Percentiles rank a stretch among this genome's conserved stretches.
Evolutionary conservation across 169 alveolate genomes (phyloP).

Genomic region (Plasmodium fragile): DNA sequence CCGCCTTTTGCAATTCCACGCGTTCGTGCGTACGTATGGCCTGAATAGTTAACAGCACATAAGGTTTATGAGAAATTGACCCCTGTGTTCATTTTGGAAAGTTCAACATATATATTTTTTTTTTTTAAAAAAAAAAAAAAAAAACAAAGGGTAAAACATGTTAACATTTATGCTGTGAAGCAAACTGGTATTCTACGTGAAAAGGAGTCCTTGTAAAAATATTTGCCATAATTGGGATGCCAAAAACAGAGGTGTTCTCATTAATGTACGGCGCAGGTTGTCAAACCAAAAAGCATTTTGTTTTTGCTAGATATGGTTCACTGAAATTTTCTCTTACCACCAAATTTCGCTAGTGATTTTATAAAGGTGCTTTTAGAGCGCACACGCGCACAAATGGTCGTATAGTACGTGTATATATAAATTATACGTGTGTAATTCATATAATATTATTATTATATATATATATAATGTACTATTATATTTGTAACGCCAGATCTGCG

Average conservation of each 20-base stretch:
- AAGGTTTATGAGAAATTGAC: not conserved
- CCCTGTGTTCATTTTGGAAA: not conserved
- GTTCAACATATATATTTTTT: not conserved
- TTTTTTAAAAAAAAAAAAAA: not conserved
- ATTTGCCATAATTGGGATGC: not conserved
- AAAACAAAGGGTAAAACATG: not conserved
- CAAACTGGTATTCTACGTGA: not conserved
- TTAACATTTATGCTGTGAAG: not conserved
- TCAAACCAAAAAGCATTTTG: not conserved
- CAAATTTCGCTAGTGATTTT: not conserved
- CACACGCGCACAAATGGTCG: not conserved
- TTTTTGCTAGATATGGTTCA: not conserved
- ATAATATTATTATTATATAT: not conserved
- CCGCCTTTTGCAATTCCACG: not conserved
- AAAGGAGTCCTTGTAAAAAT: not conserved
- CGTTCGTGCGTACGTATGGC: not conserved
- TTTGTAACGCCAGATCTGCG: not conserved
- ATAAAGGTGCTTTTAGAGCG: not conserved
- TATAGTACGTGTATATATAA: not conserved
- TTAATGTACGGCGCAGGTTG: not conserved
- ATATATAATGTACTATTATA: not conserved
- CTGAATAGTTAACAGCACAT: not conserved
- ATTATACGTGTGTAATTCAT: not conserved
- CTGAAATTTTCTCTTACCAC: not conserved
- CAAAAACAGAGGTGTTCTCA: not conserved